Base-by-base conservation (phyloP, 1,284 basidiomycete species). In the Apiotrichum domesticum region DNA sequence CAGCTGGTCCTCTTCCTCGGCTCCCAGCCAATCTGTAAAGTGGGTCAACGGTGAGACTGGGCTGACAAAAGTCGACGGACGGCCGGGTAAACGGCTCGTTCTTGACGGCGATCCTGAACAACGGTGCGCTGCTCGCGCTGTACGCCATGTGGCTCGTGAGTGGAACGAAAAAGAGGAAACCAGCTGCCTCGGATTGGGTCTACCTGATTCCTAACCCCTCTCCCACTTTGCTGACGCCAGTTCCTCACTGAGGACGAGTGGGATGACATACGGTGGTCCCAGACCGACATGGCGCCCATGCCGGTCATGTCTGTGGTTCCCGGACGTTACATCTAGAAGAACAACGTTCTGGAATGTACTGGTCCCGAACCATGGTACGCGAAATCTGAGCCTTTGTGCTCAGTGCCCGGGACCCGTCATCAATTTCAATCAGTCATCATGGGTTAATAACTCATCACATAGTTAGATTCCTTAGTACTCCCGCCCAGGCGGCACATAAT, bases 1-100 rank as follows among this genome's bases (percentile, higher is more conserved):
- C 89, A 92, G 76, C 79, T 90, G 29, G 85, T 83, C 35, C 88
- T 84, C 75, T 88, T 91, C 78, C 78, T 92, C 44, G 78, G 90
- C 32, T 85, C 81, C 46, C 82, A 84, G 63, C 84, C 87, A 14
- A 82, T 93, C 51, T 93, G 90, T 76, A 78, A 80, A 57, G 88
- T 88, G 57, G 67, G 83, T 78, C 32, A 15, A n/a, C 1, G 9
- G 5, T 34, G 35, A 46, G 54, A 41, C 42, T n/a, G 10, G 6
- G 46, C 46, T 48, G 35, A 48, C 15, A 35, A 11, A 84, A 77
- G 85, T 82, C 82, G 15, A 81, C 87, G 13, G 78, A 80, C 54
- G 72, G 77, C 41, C 87, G 84, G 67, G 74, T 92, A 37, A 90
- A 92, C 72, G 87, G 87, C 9, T 84, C 87, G 2, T 91, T 93